Evolutionary conservation across 352 stramenopile species (phyloP), one percentile per base, ranked within the genome.

Genomic region (Globisporangium alternatum): DNA sequence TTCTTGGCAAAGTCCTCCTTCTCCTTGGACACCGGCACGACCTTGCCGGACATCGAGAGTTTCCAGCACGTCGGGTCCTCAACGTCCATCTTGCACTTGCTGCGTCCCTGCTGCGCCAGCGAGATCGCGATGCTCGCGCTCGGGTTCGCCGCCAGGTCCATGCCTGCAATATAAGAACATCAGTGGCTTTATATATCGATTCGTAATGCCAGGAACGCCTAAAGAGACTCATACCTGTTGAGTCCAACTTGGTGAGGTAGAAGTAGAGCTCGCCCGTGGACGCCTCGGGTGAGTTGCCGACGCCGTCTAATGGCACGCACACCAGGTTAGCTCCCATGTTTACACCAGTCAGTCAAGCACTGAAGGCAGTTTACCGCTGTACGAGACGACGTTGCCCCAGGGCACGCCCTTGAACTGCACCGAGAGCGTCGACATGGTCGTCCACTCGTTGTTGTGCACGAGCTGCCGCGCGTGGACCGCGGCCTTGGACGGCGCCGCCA

Each of bases 11-110:
- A 78, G 12, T 74, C 67, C 49, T 72, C 69, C 43, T 81, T 71
- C 45, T 80, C 77, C 15, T 37, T 65, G 1, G 65, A 43, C 22
- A 89, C 76, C 7, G 76, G 80, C n/a, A 75, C 64, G 44, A 91
- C 74, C 12, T 74, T 76, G 54, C 83, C 83, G 2, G 77, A 70
- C 33, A 91, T 58, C 56, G 77, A 82, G 53, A 88, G 30, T 52
- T 87, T 87, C 80, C 78, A 89, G 73, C 83, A 91, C 21, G 83
- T 91, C 19, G 83, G 83, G 72, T 91, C 80, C 66, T 86, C 69
- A 10, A 78, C 72, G 56, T 93, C 83, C 70, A 81, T 85, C 57
- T 87, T 85, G 64, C 80, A 91, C n/a, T 72, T 74, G 60, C 76
- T 49, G 35, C 71, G 25, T 21, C 72, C 77, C 17, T 80, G 54